A percentile compares a stretch with the other conserved stretches of the same genome.
Evolutionary conservation across 495 filamentous ascomycete genomes (phyloP).

Genomic region (Parachaetomium inaequale): DNA sequence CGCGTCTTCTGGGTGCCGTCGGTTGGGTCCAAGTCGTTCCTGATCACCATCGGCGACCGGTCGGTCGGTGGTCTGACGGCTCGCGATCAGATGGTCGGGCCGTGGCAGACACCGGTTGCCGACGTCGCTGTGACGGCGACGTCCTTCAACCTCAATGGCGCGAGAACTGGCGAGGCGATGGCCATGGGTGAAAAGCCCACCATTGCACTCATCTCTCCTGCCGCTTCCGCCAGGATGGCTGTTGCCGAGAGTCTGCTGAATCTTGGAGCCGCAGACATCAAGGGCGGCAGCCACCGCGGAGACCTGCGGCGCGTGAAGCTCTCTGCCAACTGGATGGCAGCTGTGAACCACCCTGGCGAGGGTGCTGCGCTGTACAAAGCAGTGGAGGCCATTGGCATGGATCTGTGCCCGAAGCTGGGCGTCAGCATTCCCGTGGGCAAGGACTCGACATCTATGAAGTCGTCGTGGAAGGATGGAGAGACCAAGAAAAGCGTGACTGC

Average conservation of each 20-base stretch:
- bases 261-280: constrained; percentile 78
- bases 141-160: constrained; percentile 60
- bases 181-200: constrained; percentile 94
- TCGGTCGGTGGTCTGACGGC: constrained; percentile 85
- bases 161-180: constrained; percentile 87
- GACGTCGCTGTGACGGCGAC: constrained; percentile 90
- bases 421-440: constrained; percentile 95
- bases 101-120: constrained; percentile 92
- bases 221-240: constrained; percentile 94
- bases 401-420: constrained; percentile 74
- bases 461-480: constrained; percentile 80
- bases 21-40: constrained; percentile 92
- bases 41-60: constrained; percentile 94
- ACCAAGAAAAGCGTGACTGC: constrained; percentile 84
- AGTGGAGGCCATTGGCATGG: constrained; percentile 87
- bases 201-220: constrained; percentile 83
- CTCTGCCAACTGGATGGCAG: constrained; percentile 98
- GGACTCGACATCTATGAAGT: constrained; percentile 98
- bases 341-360: constrained; percentile 88
- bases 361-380: constrained; percentile 92
- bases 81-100: constrained; percentile 93
- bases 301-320: constrained; percentile 70
- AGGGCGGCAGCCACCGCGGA: constrained; percentile 50
- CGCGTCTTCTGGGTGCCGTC: constrained; percentile 79
- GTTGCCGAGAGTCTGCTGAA: constrained; percentile 94